Evolutionary conservation across 2,329 filamentous ascomycete genomes (phyloP), one percentile per base, ranked within the genome.

Genomic region (Rhynchosporium agropyri): DNA sequence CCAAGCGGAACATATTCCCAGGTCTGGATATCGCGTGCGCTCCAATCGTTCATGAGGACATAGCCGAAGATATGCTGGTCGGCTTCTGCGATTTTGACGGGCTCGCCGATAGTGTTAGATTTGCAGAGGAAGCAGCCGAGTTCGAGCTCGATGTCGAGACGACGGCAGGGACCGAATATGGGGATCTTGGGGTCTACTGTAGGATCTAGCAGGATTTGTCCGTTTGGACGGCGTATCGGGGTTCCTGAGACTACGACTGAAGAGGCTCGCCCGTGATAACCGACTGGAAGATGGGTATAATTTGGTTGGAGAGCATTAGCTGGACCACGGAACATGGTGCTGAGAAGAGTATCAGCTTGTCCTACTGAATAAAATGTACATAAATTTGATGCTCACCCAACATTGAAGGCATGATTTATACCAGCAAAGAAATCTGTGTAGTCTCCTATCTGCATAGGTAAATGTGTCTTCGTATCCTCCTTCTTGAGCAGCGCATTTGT

Each of bases 401-500:
- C 69, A 60, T 88, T 89, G 77, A 86, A 88, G 20, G 91, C 91
- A 76, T 95, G 91, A 73, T 93, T 89, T 67, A 88, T 78, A 13
- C 91, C 91, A 9, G 89, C 90, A 73, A 91, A 95, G 78, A 95
- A 95, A 76, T 95, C 91, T 1, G 90, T 91, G 75, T 94, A 95
- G 74, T 94, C 90, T 31, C 89, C 89, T 69, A 94, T 91, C 60
- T 82, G 80, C 84, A 95, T 87, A 2, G 91, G 91, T 7, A 94
- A 72, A 71, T 93, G 89, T 72, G 83, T 87, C 66, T 80, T 83
- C 55, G 88, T 84, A 26, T 85, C 78, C 4, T 80, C 78, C 54
- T 86, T 81, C 0, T 82, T 83, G 3, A 92, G 65, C 12, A 94
- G 75, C 0, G 82, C 84, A 59, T 80, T 77, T 62, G 83, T 77